Base-by-base conservation (phyloP, 139 green algal genomes). In the Pleodorina starrii region DNA sequence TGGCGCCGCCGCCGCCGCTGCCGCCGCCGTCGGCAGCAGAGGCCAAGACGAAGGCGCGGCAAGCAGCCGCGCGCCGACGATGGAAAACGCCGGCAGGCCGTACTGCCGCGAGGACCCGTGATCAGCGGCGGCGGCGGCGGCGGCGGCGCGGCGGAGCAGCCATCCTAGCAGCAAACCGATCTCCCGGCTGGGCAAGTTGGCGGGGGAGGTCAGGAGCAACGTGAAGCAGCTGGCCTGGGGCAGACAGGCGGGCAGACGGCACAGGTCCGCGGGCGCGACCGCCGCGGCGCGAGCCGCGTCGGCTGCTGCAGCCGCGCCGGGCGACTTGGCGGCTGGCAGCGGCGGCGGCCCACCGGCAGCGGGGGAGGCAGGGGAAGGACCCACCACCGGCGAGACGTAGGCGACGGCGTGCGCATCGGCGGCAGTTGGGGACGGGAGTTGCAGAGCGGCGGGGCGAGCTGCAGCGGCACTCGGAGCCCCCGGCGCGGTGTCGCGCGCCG, bases 171-270 rank as follows among this genome's bases (percentile, higher is more conserved):
- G 3, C 1, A 48, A 11, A 2, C 36, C 84, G 16, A 89, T 35
- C 38, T 89, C 84, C 23, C 29, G 25, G 11, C 25, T 89, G 25
- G 48, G 36, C 35, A 89, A 2, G 50, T 89, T 89, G 2, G 11
- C 1, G 11, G 84, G 84, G 1, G 84, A 83, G 21, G 69, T 16
- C 36, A 82, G 3, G 25, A 89, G 69, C 69, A 89, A 68, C 71
- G 69, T 82, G 48, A 82, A 72, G 68, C 69, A 73, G 35, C 48
- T 72, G 50, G 5, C 5, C 0, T 73, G 48, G 0, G 84, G 69
- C 35, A 89, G 68, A 68, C 84, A 89, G 16, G 69, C 50, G 25
- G 84, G 84, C 46, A 89, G 50, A 35, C 48, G 68, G 29, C 48
- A 63, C n/a, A 82, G 74, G 74, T 82, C 74, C 0, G 72, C 2